phyloP scores from a whole-genome alignment of 768 basidiomycete genomes.

The Amanita thiersii region DNA sequence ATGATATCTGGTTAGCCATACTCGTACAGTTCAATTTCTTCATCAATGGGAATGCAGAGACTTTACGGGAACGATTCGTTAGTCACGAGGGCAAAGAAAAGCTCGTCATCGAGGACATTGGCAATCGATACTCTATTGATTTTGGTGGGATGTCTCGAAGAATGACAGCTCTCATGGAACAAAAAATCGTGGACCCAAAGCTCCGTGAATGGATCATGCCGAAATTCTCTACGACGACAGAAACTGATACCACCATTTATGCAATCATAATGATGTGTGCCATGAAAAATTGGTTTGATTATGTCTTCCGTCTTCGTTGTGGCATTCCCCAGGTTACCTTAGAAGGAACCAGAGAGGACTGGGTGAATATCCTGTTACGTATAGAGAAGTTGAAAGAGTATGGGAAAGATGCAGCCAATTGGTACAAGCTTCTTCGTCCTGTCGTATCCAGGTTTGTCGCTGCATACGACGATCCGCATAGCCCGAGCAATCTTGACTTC shows the following conservation, averaged over 20 bases:
- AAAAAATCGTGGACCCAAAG: conserved; percentile 13
- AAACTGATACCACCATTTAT: conserved; percentile 18
- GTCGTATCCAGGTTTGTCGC: conserved; percentile 21
- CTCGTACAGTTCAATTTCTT: conserved; percentile 23
- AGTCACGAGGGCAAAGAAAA: conserved; percentile 18
- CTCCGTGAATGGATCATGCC: conserved; percentile 26
- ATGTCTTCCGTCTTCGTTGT: conserved; percentile 17
- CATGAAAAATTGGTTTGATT: conserved; percentile 22
- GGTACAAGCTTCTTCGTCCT: conserved; percentile 26
- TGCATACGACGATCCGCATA: conserved; percentile 19
- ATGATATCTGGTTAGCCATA: conserved; percentile 25
- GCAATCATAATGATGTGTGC: conserved; percentile 25
- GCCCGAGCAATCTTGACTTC: conserved; percentile 21
- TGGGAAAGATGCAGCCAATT: conserved; percentile 21
- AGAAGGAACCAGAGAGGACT: conserved; percentile 24
- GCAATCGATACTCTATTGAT: conserved; percentile 15
- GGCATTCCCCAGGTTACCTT: conserved; percentile 30
- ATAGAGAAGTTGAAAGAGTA: conserved; percentile 24
- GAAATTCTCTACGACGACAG: conserved; percentile 26
- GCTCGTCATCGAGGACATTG: conserved; percentile 14
- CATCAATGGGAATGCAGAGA: conserved; percentile 20
- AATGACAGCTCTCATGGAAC: conserved; percentile 11
- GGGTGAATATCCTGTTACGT: conserved; percentile 19
- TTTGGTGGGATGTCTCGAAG: conserved; percentile 19
- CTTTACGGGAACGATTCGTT: conserved; percentile 19